Base-by-base conservation (phyloP, 148 eudicot genomes). In the Silene latifolia region DNA sequence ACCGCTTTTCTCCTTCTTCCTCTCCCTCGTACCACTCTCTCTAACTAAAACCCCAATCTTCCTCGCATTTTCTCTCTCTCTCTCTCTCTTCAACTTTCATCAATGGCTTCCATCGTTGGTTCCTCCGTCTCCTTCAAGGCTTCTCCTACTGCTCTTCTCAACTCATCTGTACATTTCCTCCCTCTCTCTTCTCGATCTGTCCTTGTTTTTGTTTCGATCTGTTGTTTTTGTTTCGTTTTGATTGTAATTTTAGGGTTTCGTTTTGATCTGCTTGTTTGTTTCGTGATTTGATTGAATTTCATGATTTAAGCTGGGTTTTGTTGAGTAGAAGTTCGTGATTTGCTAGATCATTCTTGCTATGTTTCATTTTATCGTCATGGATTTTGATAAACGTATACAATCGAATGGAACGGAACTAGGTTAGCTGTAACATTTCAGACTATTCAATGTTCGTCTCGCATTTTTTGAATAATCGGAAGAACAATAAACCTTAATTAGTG, bases 41-140 rank as follows among this genome's bases (percentile, higher is more conserved):
- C 18, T 8, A 35, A 24, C 59, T 24, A 23, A 64, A 65, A 13
- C 72, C 35, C 35, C 35, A 32, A 32, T 32, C 35, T 32, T 32
- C 35, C 46, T 19, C 71, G 4, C 59, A 56, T 63, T 61, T 27
- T 23, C 23, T 7, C 60, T 57, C 63, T 68, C 42, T 61, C 20
- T 23, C 23, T 7, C 60, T 57, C 63, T 68, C 42, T 25, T 51
- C 74, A 17, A 29, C 54, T 23, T 69, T n/a, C 68, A 19, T 61
- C 81, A 75, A 84, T 85, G 87, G 85, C 87, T 77, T 79, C 87
- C 78, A 70, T 84, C 63, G 15, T 80, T 0, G 77, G 76, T 19
- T 75, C 83, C 19, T 79, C 83, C 57, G 44, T 85, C 72, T 76
- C 83, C 10, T 11, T 77, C 29, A 78, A 69, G 32, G 21, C 74